Conservation (phyloP, 2,329 filamentous ascomycete genomes). For the Penicillium sp. region DNA sequence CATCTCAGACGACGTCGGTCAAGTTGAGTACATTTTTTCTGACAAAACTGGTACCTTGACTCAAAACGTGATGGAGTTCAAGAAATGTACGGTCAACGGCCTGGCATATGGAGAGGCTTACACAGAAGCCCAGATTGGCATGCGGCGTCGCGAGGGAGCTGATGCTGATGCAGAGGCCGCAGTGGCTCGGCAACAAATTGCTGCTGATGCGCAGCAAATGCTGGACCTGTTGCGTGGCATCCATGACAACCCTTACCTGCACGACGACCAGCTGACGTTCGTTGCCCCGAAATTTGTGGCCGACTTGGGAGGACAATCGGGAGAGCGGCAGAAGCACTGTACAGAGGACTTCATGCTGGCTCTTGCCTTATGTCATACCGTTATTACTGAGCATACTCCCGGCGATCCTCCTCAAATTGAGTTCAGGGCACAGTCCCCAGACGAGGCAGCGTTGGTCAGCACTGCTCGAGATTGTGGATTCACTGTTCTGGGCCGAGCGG, state of each 20-base stretch:
- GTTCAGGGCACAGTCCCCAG: conserved; percentile 94
- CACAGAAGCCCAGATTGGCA: conserved; percentile 89
- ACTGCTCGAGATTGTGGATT: conserved; percentile 94
- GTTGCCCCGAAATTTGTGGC: conserved; percentile 80
- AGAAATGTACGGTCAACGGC: conserved; percentile 95
- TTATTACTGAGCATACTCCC: conserved; percentile 79
- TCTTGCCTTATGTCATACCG: conserved; percentile 89
- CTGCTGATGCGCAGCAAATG: conserved; percentile 63
- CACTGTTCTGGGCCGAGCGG: conserved; percentile 71
- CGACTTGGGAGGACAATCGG: conserved; percentile 70
- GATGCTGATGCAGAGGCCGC: conserved; percentile 73
- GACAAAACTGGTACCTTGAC: conserved; percentile 87
- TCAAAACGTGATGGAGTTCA: conserved; percentile 97
- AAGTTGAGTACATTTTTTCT: conserved; percentile 98
- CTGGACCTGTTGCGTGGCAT: conserved; percentile 62
- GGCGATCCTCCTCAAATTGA: conserved; percentile 85
- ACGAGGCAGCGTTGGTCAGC: conserved; percentile 86
- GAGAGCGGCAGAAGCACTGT: conserved; percentile 64
- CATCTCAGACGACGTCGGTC: conserved; percentile 92
- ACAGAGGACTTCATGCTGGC: conserved; percentile 90
- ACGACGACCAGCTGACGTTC: conserved; percentile 84
- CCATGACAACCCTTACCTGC: conserved; percentile 81
- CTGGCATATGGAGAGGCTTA: conserved; percentile 94
- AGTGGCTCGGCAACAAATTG: conserved; percentile 67
- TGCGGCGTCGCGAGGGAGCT: conserved; percentile 84